A percentile compares a stretch with the other conserved stretches of the same genome.
Conservation (phyloP, 441 rosid genomes). For the Aquilaria agallochum region DNA sequence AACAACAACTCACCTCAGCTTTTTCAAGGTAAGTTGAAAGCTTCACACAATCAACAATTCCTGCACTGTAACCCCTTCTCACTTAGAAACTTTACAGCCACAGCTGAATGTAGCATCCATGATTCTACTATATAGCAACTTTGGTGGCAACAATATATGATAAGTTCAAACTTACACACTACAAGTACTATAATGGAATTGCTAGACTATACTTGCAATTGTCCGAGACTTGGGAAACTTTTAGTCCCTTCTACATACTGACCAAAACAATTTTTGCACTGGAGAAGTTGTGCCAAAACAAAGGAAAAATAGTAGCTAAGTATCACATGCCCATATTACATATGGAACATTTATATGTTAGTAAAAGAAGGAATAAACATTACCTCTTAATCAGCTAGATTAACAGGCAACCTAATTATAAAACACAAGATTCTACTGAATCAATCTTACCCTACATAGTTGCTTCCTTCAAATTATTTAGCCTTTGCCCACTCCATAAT, state of each 20-base stretch:
- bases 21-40: neutral
- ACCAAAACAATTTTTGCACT: conserved; percentile 53
- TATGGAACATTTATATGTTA: neutral
- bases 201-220: conserved; percentile 51
- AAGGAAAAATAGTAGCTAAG: conserved; percentile 1
- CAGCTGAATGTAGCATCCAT: too few relatives aligned
- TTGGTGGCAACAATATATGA: neutral
- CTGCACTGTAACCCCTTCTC: neutral
- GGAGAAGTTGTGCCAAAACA: conserved; percentile 43
- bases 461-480: conserved; percentile 48
- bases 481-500: conserved; percentile 33
- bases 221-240: conserved; percentile 64
- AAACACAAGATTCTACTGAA: conserved; percentile 63
- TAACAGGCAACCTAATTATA: conserved; percentile 55
- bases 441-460: conserved; percentile 52
- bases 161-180: conserved; percentile 58
- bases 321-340: conserved; percentile 7
- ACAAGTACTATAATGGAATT: conserved; percentile 60
- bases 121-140: neutral
- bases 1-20: too few relatives aligned
- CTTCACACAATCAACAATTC: neutral
- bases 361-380: conserved; percentile 4
- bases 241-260: conserved; percentile 63
- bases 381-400: conserved; percentile 63
- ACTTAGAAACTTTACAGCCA: too few relatives aligned